These are phyloP conservation scores for Zymoseptoria passerinii DNA, from an alignment of 2,329 filamentous ascomycete species.

Conservation along the genomic window DNA sequence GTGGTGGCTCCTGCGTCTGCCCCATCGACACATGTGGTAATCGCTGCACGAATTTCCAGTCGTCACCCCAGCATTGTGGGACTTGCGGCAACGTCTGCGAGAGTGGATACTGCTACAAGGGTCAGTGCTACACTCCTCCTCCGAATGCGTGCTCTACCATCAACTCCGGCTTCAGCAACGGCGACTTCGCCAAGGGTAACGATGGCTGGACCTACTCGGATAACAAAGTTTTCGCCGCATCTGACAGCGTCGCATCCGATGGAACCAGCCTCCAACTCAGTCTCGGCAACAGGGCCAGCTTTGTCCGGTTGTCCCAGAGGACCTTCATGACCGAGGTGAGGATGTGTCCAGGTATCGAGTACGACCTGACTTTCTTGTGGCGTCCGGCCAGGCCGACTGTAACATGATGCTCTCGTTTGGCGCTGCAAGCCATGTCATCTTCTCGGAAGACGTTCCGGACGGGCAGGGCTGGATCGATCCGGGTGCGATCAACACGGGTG, in stretches of 20 bases:
- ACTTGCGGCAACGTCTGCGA: constrained; percentile 4
- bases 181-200: not conserved
- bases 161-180: not conserved
- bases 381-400: too few relatives aligned
- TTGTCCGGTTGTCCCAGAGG: too few relatives aligned
- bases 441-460: too few relatives aligned
- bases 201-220: not conserved
- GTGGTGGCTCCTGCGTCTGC: constrained; percentile 3
- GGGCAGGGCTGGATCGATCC: too few relatives aligned
- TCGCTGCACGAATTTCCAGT: constrained; percentile 1
- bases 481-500: too few relatives aligned
- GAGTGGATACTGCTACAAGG: constrained; percentile 3
- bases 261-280: too few relatives aligned
- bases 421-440: too few relatives aligned
- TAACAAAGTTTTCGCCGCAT: too few relatives aligned
- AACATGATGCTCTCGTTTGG: too few relatives aligned
- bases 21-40: constrained; percentile 5
- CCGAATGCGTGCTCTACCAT: constrained; percentile 1
- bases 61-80: constrained; percentile 5
- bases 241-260: too few relatives aligned
- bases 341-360: not conserved
- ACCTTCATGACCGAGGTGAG: not conserved
- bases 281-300: too few relatives aligned
- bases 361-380: constrained; percentile 1
- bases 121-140: constrained; percentile 5